Evolutionary conservation across 140 eudicot genomes (phyloP), one percentile per base, ranked within the genome.

Genomic region (Senecio squalidus): DNA sequence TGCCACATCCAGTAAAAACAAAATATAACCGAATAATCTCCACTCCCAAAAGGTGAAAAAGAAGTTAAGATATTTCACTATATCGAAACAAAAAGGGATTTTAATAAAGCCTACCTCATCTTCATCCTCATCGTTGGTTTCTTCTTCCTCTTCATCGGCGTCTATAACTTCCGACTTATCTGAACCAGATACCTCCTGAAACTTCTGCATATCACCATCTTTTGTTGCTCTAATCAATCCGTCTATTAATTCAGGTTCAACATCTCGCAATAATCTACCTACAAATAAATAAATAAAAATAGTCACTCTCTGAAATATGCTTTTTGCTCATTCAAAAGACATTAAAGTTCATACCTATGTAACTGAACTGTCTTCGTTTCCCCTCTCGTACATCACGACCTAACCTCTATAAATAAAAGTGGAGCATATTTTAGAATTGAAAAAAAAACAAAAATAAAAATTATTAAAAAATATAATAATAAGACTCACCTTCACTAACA

Each of bases 351-450:
- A 26, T 79, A 92, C 98, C 98, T 77, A 92, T 92, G 60, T 74
- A 87, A 71, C 76, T 87, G 80, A 72, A 87, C 50, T 92, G 98
- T 72, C 98, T 77, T 67, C 98, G 78, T 74, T 87, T 92, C 54
- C 95, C 98, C 72, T 92, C 98, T 41, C 96, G 80, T 9, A 84
- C 96, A 84, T 91, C 98, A 17, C 84, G 88, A 22, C 98, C 95
- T 67, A 92, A 67, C 66, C 81, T 78, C 98, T 87, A 83, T 65
- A 39, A 9, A n/a, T n/a, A 69, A 81, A 60, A 57, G 30, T 46
- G 58, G 9, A 82, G 71, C 72, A 68, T 64, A 65, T 29, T 30
- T 67, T 34, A 77, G 6, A 46, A 47, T 23, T 47, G 47, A 9
- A 18, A 36, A n/a, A n/a, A 20, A 14, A 43, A 61, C 52, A 30